Evolutionary conservation across 257 asterid genomes (phyloP).

Genomic region (Solanum paucissectum): DNA sequence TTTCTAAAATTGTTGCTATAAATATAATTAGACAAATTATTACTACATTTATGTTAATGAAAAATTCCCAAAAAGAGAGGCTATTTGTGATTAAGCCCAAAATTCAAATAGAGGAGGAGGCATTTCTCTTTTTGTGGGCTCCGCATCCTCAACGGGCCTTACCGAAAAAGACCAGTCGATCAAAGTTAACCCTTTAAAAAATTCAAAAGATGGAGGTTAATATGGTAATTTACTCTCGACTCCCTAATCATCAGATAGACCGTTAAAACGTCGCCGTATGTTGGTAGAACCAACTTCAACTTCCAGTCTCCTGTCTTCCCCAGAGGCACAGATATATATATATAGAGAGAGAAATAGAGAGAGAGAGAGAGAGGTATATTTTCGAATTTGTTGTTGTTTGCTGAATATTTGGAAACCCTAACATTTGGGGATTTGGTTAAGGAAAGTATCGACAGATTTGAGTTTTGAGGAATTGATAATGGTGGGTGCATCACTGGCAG

Average conservation of each 20-base stretch:
- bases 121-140: neutral
- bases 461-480: constrained; percentile 6
- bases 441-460: neutral
- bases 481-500: constrained; percentile 66
- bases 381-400: neutral
- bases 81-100: neutral
- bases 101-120: neutral
- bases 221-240: neutral
- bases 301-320: neutral
- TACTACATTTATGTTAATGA: neutral
- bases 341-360: neutral
- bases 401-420: neutral
- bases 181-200: neutral
- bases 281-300: neutral
- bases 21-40: too few species aligned
- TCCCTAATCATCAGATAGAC: neutral
- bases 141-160: neutral
- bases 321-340: neutral
- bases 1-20: neutral
- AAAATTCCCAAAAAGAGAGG: neutral
- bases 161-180: neutral
- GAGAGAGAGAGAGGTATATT: neutral
- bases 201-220: neutral
- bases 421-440: neutral
- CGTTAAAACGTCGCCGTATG: neutral